These are phyloP conservation scores for Malassezia psittaci DNA, from an alignment of 1,284 basidiomycete genomes.

Conservation along the genomic window DNA sequence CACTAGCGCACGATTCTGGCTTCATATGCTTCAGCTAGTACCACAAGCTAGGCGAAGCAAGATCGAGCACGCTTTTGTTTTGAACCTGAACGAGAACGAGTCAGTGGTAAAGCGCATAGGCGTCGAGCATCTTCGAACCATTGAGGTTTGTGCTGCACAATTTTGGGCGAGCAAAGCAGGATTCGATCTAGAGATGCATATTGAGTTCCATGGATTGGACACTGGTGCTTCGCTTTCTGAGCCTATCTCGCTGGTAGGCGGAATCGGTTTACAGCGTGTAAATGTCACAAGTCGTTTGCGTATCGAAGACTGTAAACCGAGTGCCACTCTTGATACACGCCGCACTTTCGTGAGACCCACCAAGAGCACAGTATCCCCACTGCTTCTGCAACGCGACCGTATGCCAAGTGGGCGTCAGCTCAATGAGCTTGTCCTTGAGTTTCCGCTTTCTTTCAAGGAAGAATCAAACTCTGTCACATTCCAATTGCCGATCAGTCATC, in stretches of 20 bases:
- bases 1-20: slow-evolving; percentile 45
- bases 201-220: slow-evolving; percentile 47
- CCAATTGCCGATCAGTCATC: slow-evolving; percentile 33
- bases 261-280: slow-evolving; percentile 39
- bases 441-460: slow-evolving; percentile 39
- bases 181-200: slow-evolving; percentile 42
- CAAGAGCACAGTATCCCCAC: slow-evolving; percentile 29
- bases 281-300: slow-evolving; percentile 36
- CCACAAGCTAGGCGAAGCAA: slow-evolving; percentile 39
- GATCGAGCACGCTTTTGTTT: slow-evolving; percentile 41
- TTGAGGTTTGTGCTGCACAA: slow-evolving; percentile 47
- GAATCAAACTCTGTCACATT: slow-evolving; percentile 32
- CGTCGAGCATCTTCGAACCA: slow-evolving; percentile 43
- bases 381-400: slow-evolving; percentile 36
- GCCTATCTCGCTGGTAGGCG: slow-evolving; percentile 28
- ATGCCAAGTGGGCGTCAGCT: slow-evolving; percentile 41
- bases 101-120: slow-evolving; percentile 40
- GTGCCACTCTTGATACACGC: slow-evolving; percentile 41
- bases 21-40: slow-evolving; percentile 46
- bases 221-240: neutral
- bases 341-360: slow-evolving; percentile 40
- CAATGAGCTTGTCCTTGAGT: slow-evolving; percentile 46
- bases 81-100: slow-evolving; percentile 44
- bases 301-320: slow-evolving; percentile 41
- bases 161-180: slow-evolving; percentile 44